These are phyloP conservation scores for Theileria luwenshuni DNA, from an alignment of 169 alveolate genomes.

Conservation along the genomic window DNA sequence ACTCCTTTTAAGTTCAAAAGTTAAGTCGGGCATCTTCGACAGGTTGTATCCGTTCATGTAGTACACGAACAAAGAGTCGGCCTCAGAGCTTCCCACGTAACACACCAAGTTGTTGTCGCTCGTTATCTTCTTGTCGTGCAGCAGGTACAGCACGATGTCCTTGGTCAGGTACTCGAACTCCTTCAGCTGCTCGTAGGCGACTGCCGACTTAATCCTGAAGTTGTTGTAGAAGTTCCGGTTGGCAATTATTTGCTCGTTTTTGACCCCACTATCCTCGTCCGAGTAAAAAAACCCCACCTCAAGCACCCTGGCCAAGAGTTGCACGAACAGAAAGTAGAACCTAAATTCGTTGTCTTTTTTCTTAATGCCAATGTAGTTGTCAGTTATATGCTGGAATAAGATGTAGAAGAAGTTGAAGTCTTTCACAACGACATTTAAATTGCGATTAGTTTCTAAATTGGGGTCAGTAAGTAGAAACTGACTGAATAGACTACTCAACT, in stretches of 20 bases:
- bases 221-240: constrained; percentile 37
- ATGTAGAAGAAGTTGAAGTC: constrained; percentile 15
- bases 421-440: too few relatives aligned
- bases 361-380: background rate
- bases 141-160: constrained; percentile 7
- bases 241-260: constrained; percentile 16
- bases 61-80: constrained; percentile 32
- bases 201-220: constrained; percentile 13
- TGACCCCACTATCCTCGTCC: too few relatives aligned
- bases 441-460: too few relatives aligned
- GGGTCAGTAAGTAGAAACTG: too few relatives aligned
- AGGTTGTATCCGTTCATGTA: constrained; percentile 54
- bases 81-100: constrained; percentile 30
- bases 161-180: constrained; percentile 21
- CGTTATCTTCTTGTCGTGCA: constrained; percentile 21
- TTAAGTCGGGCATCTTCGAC: constrained; percentile 20
- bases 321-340: constrained; percentile 19
- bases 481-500: too few relatives aligned
- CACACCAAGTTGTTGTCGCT: constrained; percentile 29
- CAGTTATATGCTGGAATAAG: background rate
- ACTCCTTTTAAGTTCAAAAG: background rate
- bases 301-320: constrained; percentile 41
- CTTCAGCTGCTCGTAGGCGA: constrained; percentile 14
- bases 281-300: constrained; percentile 43
- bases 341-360: background rate